Base-by-base conservation (phyloP, 2,329 filamentous ascomycete genomes). In the Leptographium procerum region DNA sequence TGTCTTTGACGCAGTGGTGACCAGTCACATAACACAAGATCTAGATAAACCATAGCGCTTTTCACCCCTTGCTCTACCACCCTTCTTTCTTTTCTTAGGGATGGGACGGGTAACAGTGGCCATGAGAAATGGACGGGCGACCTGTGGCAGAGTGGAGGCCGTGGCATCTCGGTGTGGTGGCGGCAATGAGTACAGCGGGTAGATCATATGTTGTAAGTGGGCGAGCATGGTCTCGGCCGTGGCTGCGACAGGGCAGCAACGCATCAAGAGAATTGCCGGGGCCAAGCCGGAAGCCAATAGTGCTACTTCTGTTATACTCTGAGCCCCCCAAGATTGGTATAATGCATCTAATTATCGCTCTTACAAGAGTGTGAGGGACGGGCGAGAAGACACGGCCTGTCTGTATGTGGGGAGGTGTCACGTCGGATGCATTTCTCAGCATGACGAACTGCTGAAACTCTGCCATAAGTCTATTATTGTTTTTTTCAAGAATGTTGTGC, bases 11-110 rank as follows among this genome's bases (percentile, higher is more conserved):
- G 64, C 66, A 64, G 64, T 68, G 68, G 67, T 72, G 71, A 76
- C 69, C 65, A 71, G 71, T 77, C 75, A 77, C 73, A 73, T 78
- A 68, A 66, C 70, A 79, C 77, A 75, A 77, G 75, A 79, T 79
- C 76, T 76, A 66, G 64, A 66, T 45, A 68, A 19, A 47, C 60
- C 57, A 57, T 57, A 54, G 48, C 50, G 48, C 31, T n/a, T 45
- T 57, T 40, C 28, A 26, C 50, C 51, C 47, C 55, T 52, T 52
- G 59, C 60, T 61, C 59, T 60, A 53, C 53, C 58, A 48, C 29
- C 43, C 51, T 51, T 16, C 28, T n/a, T 48, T 48, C 28, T n/a
- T 26, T 47, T 57, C 53, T 29, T 26, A n/a, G 40, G 56, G 51
- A 58, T 48, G 36, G 50, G 50, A 54, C 45, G 56, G 40, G 51